Conservation (phyloP, 2,329 filamentous ascomycete genomes). For the Piedraia hortae region DNA sequence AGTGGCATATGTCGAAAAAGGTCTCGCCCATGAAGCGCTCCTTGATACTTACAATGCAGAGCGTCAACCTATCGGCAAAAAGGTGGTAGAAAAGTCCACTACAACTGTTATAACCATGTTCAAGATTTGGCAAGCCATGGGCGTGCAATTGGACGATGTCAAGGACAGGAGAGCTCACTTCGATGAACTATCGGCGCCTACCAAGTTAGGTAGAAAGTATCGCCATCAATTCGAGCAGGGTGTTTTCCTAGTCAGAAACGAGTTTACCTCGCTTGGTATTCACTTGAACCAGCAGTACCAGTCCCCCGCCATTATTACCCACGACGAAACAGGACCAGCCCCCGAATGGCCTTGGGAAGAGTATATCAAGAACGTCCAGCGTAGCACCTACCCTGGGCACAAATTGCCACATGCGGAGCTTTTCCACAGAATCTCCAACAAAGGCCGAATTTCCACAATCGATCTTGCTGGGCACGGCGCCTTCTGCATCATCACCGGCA, state of each 20-base stretch:
- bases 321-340: slow-evolving; percentile 2
- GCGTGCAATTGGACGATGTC: slow-evolving; percentile 3
- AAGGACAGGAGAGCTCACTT: not conserved
- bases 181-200: not conserved
- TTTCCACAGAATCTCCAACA: slow-evolving; percentile 20
- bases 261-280: slow-evolving; percentile 25
- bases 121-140: slow-evolving; percentile 1
- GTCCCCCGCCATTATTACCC: slow-evolving; percentile 13
- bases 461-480: slow-evolving; percentile 28
- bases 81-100: slow-evolving; percentile 20
- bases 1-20: slow-evolving; percentile 3
- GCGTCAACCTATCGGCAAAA: slow-evolving; percentile 15
- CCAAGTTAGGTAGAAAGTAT: not conserved
- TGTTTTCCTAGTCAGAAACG: slow-evolving; percentile 3
- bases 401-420: slow-evolving; percentile 35
- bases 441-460: slow-evolving; percentile 23
- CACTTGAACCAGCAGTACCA: slow-evolving; percentile 27
- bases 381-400: slow-evolving; percentile 27
- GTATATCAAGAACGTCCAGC: slow-evolving; percentile 12
- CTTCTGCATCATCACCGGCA: slow-evolving; percentile 20
- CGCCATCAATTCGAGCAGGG: slow-evolving; percentile 10
- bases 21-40: slow-evolving; percentile 2
- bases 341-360: slow-evolving; percentile 6
- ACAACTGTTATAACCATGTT: slow-evolving; percentile 1
- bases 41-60: slow-evolving; percentile 5